Base-by-base conservation (phyloP, 768 basidiomycete species). In the Terana coerulea region DNA sequence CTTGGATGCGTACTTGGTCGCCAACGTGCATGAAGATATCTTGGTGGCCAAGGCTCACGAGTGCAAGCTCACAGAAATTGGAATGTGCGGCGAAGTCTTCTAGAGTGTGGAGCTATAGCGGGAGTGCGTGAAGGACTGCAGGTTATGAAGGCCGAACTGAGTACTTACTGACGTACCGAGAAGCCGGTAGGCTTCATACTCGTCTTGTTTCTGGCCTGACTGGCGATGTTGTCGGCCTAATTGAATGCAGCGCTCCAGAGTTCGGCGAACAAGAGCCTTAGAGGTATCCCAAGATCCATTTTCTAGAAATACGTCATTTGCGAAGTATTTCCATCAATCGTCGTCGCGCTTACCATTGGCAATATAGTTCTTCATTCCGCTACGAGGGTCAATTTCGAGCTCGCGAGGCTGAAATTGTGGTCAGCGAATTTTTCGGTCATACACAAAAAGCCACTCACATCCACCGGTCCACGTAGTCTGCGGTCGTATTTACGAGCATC, bases 311-410 rank as follows among this genome's bases (percentile, higher is more conserved):
- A 24, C 14, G 26, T 42, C 22, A 24, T 30, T 6, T 36, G 28
- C 14, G 14, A n/a, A 17, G 24, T 14, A 12, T 29, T 19, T 49
- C 5, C 11, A 36, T 39, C 8, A 30, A 46, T 34, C 3, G 14
- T 14, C 9, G 10, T 8, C 19, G 22, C 5, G 26, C 52, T 10
- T 52, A 80, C 83, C 81, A 65, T 94, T 95, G 0, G 90, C 90
- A 53, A 95, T 94, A 67, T 91, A 91, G 59, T 94, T 98, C 74
- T 95, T 95, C 93, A 98, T 95, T 2, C 93, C 95, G 0, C 88
- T 90, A 12, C 75, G 71, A 0, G 79, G 81, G 65, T 98, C 95
- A 6, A 98, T 75, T 59, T 94, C 87, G 0, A 95, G 74, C 62
- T 98, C 95, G 30, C 77, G 70, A 0, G 88, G 88, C 83, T 88